Base-by-base conservation (phyloP, 1,284 basidiomycete species). In the Singerocomus inundabilis region DNA sequence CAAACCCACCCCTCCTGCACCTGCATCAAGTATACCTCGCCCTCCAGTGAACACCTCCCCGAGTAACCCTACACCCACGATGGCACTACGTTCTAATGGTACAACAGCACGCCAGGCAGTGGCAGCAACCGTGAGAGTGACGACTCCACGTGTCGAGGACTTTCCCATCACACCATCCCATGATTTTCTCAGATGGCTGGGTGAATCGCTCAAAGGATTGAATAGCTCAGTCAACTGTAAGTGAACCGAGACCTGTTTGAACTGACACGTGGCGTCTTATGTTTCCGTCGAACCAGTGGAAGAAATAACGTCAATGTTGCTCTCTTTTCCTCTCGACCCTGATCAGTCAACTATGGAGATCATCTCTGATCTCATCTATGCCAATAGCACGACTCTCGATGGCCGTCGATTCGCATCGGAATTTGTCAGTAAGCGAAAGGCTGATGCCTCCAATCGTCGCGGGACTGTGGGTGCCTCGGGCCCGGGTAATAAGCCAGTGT, bases 101-200 rank as follows among this genome's bases (percentile, higher is more conserved):
- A 52, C 57, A 9, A 38, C 66, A 28, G 56, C 56, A n/a, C 64
- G 75, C 49, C 59, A 74, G 37, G 52, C 67, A 1, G 59, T 67
- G 25, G 54, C 69, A 30, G 62, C 64, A 26, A 52, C 55, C 2
- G 64, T 73, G n/a, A 67, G 74, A 28, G 79, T 78, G 57, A 57
- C 70, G 24, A 57, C 70, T 2, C 53, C 73, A 1, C 80, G 78
- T 57, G 68, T 69, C 25, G 84, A 88, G 26, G 90, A 91, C 28
- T 70, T 76, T 24, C 73, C 81, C 24, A 66, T 78, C 12, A 71
- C 82, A 8, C 92, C 93, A 6, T 92, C 91, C 3, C 76, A 81
- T 41, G 96, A 99, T 50, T 98, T 99, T 72, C 72, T 98, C 61
- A 86, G 85, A 61, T 98, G 97, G 93, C 77, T 93, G 59, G 86